Evolutionary conservation across 2,329 filamentous ascomycete species (phyloP).

Genomic region (Metarhizium sp.): DNA sequence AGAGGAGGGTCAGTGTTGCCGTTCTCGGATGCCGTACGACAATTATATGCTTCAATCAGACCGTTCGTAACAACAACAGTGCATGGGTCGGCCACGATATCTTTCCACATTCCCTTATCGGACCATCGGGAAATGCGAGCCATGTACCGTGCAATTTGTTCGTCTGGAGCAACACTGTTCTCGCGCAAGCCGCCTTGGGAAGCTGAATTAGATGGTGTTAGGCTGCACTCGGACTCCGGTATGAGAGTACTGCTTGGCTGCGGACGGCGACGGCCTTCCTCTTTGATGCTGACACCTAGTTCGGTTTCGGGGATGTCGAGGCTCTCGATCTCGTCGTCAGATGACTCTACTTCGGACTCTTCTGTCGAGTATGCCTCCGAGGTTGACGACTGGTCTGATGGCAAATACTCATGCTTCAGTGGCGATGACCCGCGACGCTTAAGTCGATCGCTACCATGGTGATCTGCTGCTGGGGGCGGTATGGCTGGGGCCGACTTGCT

Average conservation of each 20-base stretch:
- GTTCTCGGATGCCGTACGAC: constrained; percentile 21
- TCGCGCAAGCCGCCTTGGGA: constrained; percentile 60
- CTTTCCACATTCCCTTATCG: constrained; percentile 51
- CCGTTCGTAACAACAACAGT: constrained; percentile 49
- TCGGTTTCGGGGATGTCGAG: constrained; percentile 50
- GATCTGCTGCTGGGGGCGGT: constrained; percentile 26
- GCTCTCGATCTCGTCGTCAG: constrained; percentile 49
- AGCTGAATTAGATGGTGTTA: constrained; percentile 73
- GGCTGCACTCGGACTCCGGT: constrained; percentile 45
- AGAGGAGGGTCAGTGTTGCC: constrained; percentile 34
- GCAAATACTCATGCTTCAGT: constrained; percentile 92
- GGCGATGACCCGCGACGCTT: constrained; percentile 80
- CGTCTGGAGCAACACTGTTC: constrained; percentile 25
- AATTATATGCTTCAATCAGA: constrained; percentile 46
- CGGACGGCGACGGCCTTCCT: constrained; percentile 19
- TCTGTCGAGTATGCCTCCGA: constrained; percentile 43
- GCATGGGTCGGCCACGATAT: constrained; percentile 41
- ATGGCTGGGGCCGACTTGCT: constrained; percentile 12
- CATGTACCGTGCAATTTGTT: constrained; percentile 36
- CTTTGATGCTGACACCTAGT: constrained; percentile 46
- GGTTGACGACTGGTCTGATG: constrained; percentile 59
- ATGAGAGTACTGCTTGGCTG: constrained; percentile 23
- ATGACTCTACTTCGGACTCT: constrained; percentile 37
- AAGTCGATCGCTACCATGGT: constrained; percentile 30
- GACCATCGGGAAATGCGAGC: constrained; percentile 55